Evolutionary conservation across 371 early-diverging fungal genomes (phyloP).

Genomic region (Dipsacomyces acuminosporus): DNA sequence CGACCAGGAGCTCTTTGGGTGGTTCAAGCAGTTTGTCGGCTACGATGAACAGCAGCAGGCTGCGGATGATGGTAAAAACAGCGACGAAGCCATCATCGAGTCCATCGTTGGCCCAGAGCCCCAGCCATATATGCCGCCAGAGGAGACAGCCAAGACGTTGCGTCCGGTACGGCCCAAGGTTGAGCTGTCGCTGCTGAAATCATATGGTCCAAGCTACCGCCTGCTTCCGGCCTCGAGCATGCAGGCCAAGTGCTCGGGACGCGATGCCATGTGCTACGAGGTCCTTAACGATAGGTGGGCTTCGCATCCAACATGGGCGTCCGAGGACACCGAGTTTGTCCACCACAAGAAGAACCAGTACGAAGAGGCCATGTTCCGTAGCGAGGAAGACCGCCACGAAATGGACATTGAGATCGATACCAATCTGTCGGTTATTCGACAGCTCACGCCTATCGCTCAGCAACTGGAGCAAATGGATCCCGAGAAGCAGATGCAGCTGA

Average conservation of each 20-base stretch:
- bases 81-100: constrained; percentile 40
- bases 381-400: constrained; percentile 99
- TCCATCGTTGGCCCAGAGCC: constrained; percentile 38
- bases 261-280: constrained; percentile 84
- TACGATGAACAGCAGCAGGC: constrained; percentile 60
- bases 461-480: constrained; percentile 71
- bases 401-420: constrained; percentile 97
- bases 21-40: constrained; percentile 95
- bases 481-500: constrained; percentile 72
- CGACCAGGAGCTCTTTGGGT: constrained; percentile 78
- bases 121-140: constrained; percentile 27
- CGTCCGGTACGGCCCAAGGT: constrained; percentile 37
- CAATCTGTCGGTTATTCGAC: constrained; percentile 81
- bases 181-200: constrained; percentile 20
- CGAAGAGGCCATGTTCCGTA: constrained; percentile 94
- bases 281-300: constrained; percentile 96
- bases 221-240: constrained; percentile 36
- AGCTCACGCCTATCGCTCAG: constrained; percentile 83
- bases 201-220: constrained; percentile 48
- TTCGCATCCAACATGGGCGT: constrained; percentile 91
- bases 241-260: constrained; percentile 67
- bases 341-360: constrained; percentile 89
- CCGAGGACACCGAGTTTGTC: constrained; percentile 92
- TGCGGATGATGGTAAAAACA: constrained; percentile 29
- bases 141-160: constrained; percentile 37